Evolutionary conservation across 257 asterid species (phyloP).

Genomic region (Buddleja alternifolia): DNA sequence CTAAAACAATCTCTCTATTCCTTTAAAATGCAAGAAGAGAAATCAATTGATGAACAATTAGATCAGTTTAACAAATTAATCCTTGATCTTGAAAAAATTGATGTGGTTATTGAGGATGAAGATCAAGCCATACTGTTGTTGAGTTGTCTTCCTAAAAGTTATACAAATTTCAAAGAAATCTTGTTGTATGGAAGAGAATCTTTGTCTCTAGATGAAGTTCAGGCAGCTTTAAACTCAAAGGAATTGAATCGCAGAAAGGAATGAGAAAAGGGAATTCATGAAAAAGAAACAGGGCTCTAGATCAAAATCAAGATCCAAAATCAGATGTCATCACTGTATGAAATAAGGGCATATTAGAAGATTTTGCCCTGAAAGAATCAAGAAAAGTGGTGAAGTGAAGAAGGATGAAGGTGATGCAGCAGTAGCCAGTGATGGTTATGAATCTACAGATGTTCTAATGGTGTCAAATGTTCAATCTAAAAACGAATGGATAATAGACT

Average conservation of each 20-base stretch:
- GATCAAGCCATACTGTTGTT: background rate
- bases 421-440: background rate
- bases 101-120: background rate
- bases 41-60: too few species aligned
- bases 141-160: background rate
- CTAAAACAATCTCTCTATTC: background rate
- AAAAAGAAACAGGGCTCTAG: too few species aligned
- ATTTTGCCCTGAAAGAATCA: background rate
- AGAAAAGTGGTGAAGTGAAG: background rate
- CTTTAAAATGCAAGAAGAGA: background rate
- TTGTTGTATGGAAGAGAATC: background rate
- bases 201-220: background rate
- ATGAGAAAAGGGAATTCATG: too few species aligned
- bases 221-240: background rate
- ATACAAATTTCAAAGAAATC: too few species aligned
- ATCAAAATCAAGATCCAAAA: too few species aligned
- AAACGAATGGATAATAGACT: background rate
- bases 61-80: too few species aligned
- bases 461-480: too few species aligned
- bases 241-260: background rate
- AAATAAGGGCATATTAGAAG: background rate
- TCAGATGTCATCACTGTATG: background rate
- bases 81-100: background rate
- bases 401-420: background rate
- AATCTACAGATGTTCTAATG: background rate